Evolutionary conservation across 2,329 filamentous ascomycete species (phyloP), one percentile per base, ranked within the genome.

Genomic region (Emmonsia crescens): DNA sequence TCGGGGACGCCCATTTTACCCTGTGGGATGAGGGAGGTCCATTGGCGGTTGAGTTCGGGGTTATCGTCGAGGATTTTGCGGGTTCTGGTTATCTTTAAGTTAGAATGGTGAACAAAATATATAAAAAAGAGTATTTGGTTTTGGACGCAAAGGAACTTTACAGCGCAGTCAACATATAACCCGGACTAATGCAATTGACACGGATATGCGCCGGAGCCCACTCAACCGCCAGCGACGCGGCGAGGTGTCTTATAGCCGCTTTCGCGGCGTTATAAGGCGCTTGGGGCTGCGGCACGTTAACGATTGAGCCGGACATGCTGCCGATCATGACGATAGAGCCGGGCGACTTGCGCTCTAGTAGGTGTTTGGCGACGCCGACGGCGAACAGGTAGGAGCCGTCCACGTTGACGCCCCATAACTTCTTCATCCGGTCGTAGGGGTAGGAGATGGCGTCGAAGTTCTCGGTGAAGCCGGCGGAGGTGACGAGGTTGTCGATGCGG

Each of bases 161-260:
- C 89, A 96, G 78, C 62, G 91, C 89, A 19, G 93, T 96, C 67
- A 96, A 79, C 93, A 97, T 97, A 77, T 97, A 97, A 52, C 94
- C 93, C 0, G 93, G 93, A 36, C 88, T 91, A 73, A 97, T 94
- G 76, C 89, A 94, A 79, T 97, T 97, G 67, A 97, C 93, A 42
- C 93, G 85, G 71, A 97, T 96, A 67, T 87, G 87, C 44, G 87
- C 85, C 67, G 86, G 82, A 0, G 93, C 91, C 93, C 94, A 97
- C 76, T 97, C 94, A 58, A 96, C 92, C 42, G 92, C 92, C 69
- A 96, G 81, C 66, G 89, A 94, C 44, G 89, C 84, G 14, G 91
- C 91, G 64, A 97, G 77, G 76, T 97, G 93, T 64, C 92, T 83
- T 54, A 97, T 89, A 12, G 90, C 94, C 42, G 94, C 93, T 78